Base-by-base conservation (phyloP, 768 basidiomycete species). In the Leccinum uliginosum region DNA sequence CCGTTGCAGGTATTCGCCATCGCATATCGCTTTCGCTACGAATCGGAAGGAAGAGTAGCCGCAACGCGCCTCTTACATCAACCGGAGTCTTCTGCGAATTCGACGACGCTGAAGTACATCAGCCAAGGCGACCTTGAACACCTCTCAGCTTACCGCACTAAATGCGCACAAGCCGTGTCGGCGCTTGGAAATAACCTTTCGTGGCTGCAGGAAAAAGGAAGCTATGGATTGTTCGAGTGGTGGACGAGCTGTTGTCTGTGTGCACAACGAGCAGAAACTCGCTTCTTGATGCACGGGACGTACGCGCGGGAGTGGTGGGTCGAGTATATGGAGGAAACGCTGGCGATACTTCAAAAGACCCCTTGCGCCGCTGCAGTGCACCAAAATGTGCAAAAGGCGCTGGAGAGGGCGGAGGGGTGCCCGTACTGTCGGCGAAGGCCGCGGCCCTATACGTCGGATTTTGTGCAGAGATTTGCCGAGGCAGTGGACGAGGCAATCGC, bases 1-100 rank as follows among this genome's bases (percentile, higher is more conserved):
- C 65, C 76, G 3, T 45, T 70, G 11, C 62, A 61, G n/a, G 57
- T 74, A 9, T 73, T 73, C 53, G 68, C 70, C 10, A 65, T 76
- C 51, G 76, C 75, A 14, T 67, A 65, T 53, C 64, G 63, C n/a
- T 71, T 66, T 50, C 59, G 62, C 11, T 59, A 71, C 43, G 63
- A 65, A 51, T 43, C 51, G 1, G 76, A 78, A 61, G 68, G 69
- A 3, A 66, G 55, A 50, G 45, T 62, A 3, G 73, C 76, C 11
- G 67, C 75, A 3, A 55, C 30, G 27, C 56, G 55, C 56, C 59
- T 73, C 27, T 59, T 76, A 21, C 59, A 54, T 15, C 57, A 57
- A 40, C 57, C 64, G 0, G n/a, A 54, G n/a, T 56, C 57, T 19
- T 43, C 55, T n/a, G 17, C 12, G 2, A 40, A 59, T 15, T 26